These are phyloP conservation scores for Aureobasidium sp. DNA, from an alignment of 2,329 filamentous ascomycete species.

Conservation along the genomic window DNA sequence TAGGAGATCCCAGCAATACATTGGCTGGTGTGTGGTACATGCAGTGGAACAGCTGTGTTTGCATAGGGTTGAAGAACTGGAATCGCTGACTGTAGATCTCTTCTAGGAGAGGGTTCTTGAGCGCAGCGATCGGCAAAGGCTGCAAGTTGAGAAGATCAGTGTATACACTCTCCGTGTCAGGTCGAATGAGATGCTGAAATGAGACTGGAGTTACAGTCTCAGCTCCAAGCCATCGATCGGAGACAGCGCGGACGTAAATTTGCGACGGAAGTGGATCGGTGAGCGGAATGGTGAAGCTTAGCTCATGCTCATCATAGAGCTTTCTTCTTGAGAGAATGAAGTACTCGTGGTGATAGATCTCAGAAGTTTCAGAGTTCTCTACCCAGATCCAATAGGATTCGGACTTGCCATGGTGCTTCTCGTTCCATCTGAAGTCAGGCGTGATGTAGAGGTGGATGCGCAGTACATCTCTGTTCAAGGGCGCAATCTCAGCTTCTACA, in stretches of 20 bases:
- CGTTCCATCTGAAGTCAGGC: constrained; percentile 91
- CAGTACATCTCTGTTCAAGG: constrained; percentile 86
- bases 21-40: constrained; percentile 89
- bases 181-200: constrained; percentile 94
- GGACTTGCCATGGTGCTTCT: constrained; percentile 83
- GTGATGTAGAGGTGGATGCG: constrained; percentile 80
- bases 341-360: constrained; percentile 96
- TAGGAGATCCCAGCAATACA: constrained; percentile 88
- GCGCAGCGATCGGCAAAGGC: constrained; percentile 73
- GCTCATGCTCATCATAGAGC: constrained; percentile 89
- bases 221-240: constrained; percentile 91
- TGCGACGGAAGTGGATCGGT: constrained; percentile 89
- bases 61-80: constrained; percentile 98
- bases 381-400: constrained; percentile 99
- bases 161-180: constrained; percentile 95
- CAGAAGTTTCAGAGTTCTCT: constrained; percentile 92
- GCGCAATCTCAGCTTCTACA: constrained; percentile 89
- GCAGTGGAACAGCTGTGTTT: constrained; percentile 96
- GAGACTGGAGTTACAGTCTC: constrained; percentile 94
- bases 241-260: constrained; percentile 91
- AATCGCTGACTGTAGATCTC: constrained; percentile 84
- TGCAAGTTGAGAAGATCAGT: constrained; percentile 89
- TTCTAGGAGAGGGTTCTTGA: constrained; percentile 81
- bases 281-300: constrained; percentile 94
- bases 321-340: constrained; percentile 89